Evolutionary conservation across 169 alveolate genomes (phyloP), one percentile per base, ranked within the genome.

Genomic region (Plasmodium malariae): DNA sequence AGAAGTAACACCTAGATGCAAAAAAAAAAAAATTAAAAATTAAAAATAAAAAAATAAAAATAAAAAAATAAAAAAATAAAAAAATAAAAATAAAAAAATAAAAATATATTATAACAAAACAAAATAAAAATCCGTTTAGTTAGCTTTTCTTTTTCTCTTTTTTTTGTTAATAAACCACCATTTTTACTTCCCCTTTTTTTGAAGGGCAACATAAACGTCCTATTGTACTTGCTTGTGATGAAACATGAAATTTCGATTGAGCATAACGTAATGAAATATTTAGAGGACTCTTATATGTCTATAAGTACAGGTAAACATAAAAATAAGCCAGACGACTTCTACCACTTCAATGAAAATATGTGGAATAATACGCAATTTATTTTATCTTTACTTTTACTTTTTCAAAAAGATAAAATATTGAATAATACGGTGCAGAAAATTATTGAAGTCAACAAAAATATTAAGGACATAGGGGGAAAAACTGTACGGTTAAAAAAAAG

Each of bases 391-490:
- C 57, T 54, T 73, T 24, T 34, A 3, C 30, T 26, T 65, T 67
- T 67, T 62, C 37, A 14, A 43, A 54, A 40, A 78, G 89, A 78
- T 55, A 78, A 78, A 19, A 6, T 57, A 26, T 55, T 78, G 36
- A n/a, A 63, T 36, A 63, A 21, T 19, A 30, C 51, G 24, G 32
- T 78, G 26, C 78, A 78, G 17, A 78, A 78, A 34, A 2, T 78
- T n/a, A 55, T n/a, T 49, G 89, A 78, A 63, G 55, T 34, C 14
- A 78, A 65, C 24, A 57, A 48, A 26, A 36, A 78, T 24, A 78
- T 78, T 63, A 34, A 54, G 5, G 51, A 32, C 54, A 78, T 78
- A 43, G 89, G 89, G 36, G 89, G 89, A 32, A 65, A 54, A 62
- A 78, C 89, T 54, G 89, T 78, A 78, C 67, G n/a, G n/a, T 43